Evolutionary conservation across 1,139 yeast species (phyloP).

Genomic region (Candida sp.): DNA sequence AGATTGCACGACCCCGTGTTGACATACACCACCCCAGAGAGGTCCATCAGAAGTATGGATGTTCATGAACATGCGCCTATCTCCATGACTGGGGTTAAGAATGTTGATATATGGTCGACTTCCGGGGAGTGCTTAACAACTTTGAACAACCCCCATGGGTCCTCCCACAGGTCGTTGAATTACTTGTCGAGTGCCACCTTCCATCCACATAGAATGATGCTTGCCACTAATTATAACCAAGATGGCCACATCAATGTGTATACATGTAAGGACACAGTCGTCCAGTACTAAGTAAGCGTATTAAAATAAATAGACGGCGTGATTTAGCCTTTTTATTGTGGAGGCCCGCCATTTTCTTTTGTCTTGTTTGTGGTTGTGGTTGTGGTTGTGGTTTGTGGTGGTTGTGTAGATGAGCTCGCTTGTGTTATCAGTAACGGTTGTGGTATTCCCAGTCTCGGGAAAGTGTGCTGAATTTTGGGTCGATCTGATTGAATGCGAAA

Average conservation of each 20-base stretch:
- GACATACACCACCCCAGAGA: conserved; percentile 60
- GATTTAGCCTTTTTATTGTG: background rate
- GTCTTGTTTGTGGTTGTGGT: background rate
- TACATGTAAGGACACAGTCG: conserved; percentile 42
- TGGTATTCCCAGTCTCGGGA: background rate
- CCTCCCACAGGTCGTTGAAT: conserved; percentile 44
- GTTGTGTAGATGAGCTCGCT: background rate
- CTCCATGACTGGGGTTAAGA: conserved; percentile 83
- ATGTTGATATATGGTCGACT: conserved; percentile 87
- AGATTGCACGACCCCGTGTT: conserved; percentile 73
- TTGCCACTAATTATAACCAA: conserved; percentile 86
- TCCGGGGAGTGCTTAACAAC: conserved; percentile 73
- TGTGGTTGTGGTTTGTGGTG: background rate
- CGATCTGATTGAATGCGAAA: background rate
- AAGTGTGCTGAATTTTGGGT: background rate
- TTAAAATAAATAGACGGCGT: background rate
- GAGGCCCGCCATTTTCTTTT: background rate
- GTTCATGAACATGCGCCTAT: conserved; percentile 98
- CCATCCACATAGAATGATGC: conserved; percentile 95
- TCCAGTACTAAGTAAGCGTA: conserved; percentile 30
- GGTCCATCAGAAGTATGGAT: conserved; percentile 73
- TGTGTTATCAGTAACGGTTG: background rate
- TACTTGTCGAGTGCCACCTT: conserved; percentile 72
- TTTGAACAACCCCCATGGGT: conserved; percentile 58
- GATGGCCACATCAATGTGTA: conserved; percentile 77